These are phyloP conservation scores for Auxenochlorella pyrenoidosa DNA, from an alignment of 139 green algal genomes.

Conservation along the genomic window DNA sequence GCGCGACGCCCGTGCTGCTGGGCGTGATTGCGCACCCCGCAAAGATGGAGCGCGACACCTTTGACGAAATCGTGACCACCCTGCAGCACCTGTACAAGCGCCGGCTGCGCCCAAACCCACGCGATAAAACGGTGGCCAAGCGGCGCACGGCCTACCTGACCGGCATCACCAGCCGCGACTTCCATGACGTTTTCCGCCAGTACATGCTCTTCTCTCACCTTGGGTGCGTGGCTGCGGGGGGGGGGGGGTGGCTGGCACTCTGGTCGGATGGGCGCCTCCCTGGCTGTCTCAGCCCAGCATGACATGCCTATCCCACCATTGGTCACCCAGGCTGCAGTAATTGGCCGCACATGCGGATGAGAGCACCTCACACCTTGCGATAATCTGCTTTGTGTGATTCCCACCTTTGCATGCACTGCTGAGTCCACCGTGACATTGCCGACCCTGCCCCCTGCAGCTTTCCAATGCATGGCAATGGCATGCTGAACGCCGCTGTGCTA, in stretches of 20 bases:
- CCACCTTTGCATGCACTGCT: background rate
- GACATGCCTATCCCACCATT: too few relatives aligned
- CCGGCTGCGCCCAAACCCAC: background rate
- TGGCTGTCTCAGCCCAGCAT: too few relatives aligned
- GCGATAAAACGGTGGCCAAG: background rate
- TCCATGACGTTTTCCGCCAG: conserved; percentile 15
- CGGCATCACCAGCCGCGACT: conserved; percentile 9
- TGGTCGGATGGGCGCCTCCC: too few relatives aligned
- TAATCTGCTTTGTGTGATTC: background rate
- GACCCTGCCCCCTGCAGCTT: background rate
- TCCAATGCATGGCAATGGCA: conserved; percentile 1
- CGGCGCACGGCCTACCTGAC: background rate
- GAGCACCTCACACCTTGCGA: too few relatives aligned
- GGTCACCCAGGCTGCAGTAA: too few relatives aligned
- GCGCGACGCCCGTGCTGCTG: background rate
- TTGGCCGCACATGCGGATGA: too few relatives aligned
- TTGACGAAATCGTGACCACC: background rate
- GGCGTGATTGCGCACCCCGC: background rate
- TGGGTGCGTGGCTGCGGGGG: background rate
- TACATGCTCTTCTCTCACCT: background rate
- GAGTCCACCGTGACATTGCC: background rate
- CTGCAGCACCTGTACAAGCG: background rate
- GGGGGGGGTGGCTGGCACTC: background rate
- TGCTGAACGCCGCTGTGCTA: background rate
- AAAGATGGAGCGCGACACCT: background rate